A percentile compares a stretch with the other conserved stretches of the same genome.
These are phyloP conservation scores for Aspergillus fumigatiaffinis DNA, from an alignment of 2,329 filamentous ascomycete genomes.

Conservation along the genomic window DNA sequence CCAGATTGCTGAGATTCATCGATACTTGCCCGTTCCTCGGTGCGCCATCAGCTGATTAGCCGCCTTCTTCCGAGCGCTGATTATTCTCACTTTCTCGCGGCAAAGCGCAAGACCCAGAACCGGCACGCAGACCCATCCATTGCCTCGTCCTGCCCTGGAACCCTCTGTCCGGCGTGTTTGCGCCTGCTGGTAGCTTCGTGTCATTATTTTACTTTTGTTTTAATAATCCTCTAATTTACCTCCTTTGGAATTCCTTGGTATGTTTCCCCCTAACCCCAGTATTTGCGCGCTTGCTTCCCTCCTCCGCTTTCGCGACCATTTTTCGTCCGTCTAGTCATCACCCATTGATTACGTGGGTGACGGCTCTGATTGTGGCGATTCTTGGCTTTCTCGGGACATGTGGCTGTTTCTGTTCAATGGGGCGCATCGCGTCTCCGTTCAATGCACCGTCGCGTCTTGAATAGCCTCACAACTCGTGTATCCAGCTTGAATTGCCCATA, in stretches of 20 bases:
- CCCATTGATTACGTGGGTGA: not conserved
- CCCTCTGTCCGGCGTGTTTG: slow-evolving; percentile 4
- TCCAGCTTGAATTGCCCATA: not conserved
- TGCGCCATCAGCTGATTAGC: slow-evolving; percentile 21
- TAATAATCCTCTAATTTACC: slow-evolving; percentile 1
- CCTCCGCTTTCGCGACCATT: not conserved
- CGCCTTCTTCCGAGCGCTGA: slow-evolving; percentile 12
- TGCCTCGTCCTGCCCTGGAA: slow-evolving; percentile 15
- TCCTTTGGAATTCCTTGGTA: not conserved
- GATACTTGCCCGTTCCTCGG: not conserved
- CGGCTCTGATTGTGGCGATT: not conserved
- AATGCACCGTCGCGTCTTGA: slow-evolving; percentile 14
- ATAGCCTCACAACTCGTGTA: slow-evolving; percentile 3
- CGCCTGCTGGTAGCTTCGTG: slow-evolving; percentile 9
- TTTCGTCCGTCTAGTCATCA: not conserved
- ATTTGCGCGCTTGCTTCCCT: not conserved
- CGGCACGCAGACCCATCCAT: slow-evolving; percentile 20
- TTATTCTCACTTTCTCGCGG: slow-evolving; percentile 7
- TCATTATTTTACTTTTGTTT: slow-evolving; percentile 7
- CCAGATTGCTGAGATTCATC: not conserved
- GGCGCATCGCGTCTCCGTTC: slow-evolving; percentile 8
- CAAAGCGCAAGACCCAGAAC: slow-evolving; percentile 16
- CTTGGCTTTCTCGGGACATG: slow-evolving; percentile 11
- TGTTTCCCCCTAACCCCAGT: not conserved
- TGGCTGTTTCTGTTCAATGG: slow-evolving; percentile 3